Evolutionary conservation across 345 rosid genomes (phyloP).

Genomic region (Rhodomyrtus tomentosa): DNA sequence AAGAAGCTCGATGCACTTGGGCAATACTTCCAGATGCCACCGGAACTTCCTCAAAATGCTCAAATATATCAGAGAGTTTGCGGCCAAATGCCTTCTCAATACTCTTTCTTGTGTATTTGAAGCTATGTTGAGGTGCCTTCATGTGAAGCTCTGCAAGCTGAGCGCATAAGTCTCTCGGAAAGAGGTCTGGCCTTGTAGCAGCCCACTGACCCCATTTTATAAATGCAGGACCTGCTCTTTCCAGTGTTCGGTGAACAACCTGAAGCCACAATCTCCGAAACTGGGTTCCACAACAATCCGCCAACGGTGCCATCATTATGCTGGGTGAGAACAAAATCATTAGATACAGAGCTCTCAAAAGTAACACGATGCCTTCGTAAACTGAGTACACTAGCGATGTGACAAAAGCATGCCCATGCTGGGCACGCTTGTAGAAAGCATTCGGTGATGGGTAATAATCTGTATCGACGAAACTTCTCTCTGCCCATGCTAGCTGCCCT

Average conservation of each 20-base stretch:
- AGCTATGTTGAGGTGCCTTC: slow-evolving; percentile 88
- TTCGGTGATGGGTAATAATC: slow-evolving; percentile 33
- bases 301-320: slow-evolving; percentile 70
- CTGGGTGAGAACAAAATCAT: slow-evolving; percentile 67
- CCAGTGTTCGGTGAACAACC: slow-evolving; percentile 67
- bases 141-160: slow-evolving; percentile 89
- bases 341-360: slow-evolving; percentile 67
- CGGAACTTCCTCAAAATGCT: slow-evolving; percentile 77
- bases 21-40: slow-evolving; percentile 99
- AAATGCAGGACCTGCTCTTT: slow-evolving; percentile 91
- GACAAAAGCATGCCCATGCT: slow-evolving; percentile 45
- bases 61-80: slow-evolving; percentile 73
- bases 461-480: slow-evolving; percentile 25
- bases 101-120: slow-evolving; percentile 62
- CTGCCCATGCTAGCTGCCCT: slow-evolving; percentile 54
- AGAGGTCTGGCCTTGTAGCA: slow-evolving; percentile 93
- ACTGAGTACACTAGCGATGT: slow-evolving; percentile 30
- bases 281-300: slow-evolving; percentile 35
- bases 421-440: slow-evolving; percentile 45
- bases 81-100: slow-evolving; percentile 93
- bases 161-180: slow-evolving; percentile 75
- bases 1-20: slow-evolving; percentile 85
- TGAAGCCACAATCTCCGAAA: slow-evolving; percentile 58
- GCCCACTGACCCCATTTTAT: slow-evolving; percentile 99
- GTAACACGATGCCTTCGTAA: slow-evolving; percentile 41